phyloP scores from a whole-genome alignment of 1,284 basidiomycete species.

The Naganishia liquefaciens region DNA sequence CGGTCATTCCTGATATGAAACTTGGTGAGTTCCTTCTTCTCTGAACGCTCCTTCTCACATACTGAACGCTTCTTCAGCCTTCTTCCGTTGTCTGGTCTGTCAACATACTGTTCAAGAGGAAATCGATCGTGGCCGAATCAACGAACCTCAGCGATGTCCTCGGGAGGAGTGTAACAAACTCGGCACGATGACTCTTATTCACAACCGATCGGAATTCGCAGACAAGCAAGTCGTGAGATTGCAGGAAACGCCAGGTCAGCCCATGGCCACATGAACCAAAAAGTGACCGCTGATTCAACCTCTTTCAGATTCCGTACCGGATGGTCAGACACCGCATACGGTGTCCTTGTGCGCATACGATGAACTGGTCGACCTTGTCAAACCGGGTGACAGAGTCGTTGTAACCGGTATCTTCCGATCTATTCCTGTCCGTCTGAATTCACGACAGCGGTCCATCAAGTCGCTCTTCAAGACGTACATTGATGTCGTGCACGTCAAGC shows the following conservation, averaged over 20 bases:
- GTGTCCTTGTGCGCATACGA: conserved; percentile 95
- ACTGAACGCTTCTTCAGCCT: conserved; percentile 60
- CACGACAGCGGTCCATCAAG: conserved; percentile 86
- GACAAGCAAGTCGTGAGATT: conserved; percentile 93
- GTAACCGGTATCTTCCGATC: conserved; percentile 94
- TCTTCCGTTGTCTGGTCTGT: conserved; percentile 97
- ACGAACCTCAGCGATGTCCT: conserved; percentile 86
- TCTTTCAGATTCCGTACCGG: conserved; percentile 80
- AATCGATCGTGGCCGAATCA: conserved; percentile 93
- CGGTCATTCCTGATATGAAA: conserved; percentile 99
- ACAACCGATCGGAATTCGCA: conserved; percentile 94
- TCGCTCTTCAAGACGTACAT: conserved; percentile 94
- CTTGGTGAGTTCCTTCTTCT: conserved; percentile 49
- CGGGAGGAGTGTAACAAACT: conserved; percentile 84
- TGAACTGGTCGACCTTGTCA: conserved; percentile 90
- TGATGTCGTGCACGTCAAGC: conserved; percentile 88
- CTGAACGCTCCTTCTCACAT: background rate
- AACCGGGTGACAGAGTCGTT: conserved; percentile 89
- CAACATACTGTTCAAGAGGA: conserved; percentile 92
- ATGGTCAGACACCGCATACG: conserved; percentile 97
- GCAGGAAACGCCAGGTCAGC: conserved; percentile 79
- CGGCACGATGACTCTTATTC: conserved; percentile 90
- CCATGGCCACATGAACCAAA: background rate
- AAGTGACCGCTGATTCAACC: background rate
- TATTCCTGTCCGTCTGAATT: conserved; percentile 89